Evolutionary conservation across 768 basidiomycete species (phyloP), one percentile per base, ranked within the genome.

Genomic region (Tephrocybe sp.): DNA sequence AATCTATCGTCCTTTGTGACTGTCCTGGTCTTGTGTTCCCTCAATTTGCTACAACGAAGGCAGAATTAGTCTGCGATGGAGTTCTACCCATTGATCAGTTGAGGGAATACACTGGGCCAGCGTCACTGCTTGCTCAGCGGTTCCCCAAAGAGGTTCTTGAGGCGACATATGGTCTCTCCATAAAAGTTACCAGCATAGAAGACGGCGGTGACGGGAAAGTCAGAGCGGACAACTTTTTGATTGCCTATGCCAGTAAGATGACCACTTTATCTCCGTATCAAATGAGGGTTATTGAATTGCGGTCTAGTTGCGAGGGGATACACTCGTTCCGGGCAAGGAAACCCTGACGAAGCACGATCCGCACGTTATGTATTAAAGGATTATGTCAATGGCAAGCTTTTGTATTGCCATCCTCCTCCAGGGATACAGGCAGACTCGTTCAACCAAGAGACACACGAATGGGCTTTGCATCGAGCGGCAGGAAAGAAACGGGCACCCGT

Each of bases 11-110:
- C 40, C 80, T 99, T 16, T 98, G 95, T 59, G 97, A 99, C 70
- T 99, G 97, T 71, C 97, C 97, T 14, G 97, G 97, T 63, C 74
- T 98, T 32, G 97, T 99, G 33, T 98, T 98, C 64, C 97, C 97
- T 5, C 97, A 99, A 62, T 99, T 98, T 68, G 91, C 97, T 2
- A 94, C 91, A 22, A 98, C 94, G 2, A 93, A 92, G 65, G 97
- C 96, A 9, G 94, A 95, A 49, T 75, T 99, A 46, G 88, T 98
- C 35, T 97, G 95, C 58, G 94, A 98, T 63, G 97, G 97, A 48
- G 94, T 98, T 1, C 70, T 99, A 48, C 96, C 96, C 0, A 98
- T 99, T 58, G 97, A 99, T 65, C 97, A 98, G 68, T 83, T 98
- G 78, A 79, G 89, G 58, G 97, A 99, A 66, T 79, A 94, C 64